Evolutionary conservation across 805 yeast genomes (phyloP).

Genomic region (Candida nemodendra): DNA sequence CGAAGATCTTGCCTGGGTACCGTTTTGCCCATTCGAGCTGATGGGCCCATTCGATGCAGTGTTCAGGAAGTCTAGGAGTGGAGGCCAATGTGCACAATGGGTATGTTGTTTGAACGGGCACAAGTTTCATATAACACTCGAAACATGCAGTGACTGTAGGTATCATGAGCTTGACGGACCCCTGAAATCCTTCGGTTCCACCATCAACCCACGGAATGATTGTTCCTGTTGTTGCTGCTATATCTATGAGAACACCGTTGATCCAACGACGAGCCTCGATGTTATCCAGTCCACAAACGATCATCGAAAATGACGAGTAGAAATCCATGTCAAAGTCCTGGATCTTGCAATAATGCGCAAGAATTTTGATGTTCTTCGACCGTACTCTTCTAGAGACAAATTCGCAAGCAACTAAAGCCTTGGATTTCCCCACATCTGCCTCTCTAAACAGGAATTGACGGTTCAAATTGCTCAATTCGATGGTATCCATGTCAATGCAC

Average conservation of each 20-base stretch:
- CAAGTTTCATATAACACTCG: slow-evolving; percentile 82
- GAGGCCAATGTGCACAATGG: slow-evolving; percentile 95
- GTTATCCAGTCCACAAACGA: slow-evolving; percentile 86
- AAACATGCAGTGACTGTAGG: slow-evolving; percentile 89
- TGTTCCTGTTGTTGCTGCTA: slow-evolving; percentile 52
- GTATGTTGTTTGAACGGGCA: slow-evolving; percentile 62
- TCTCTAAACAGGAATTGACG: slow-evolving; percentile 70
- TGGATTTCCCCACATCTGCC: slow-evolving; percentile 61
- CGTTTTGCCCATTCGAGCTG: slow-evolving; percentile 68
- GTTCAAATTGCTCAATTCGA: slow-evolving; percentile 72
- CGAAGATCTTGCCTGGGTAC: slow-evolving; percentile 49
- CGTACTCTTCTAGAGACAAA: slow-evolving; percentile 47
- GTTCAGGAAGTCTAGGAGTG: slow-evolving; percentile 92
- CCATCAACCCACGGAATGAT: slow-evolving; percentile 82
- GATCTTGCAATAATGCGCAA: slow-evolving; percentile 63
- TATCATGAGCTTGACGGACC: slow-evolving; percentile 82
- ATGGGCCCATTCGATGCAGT: slow-evolving; percentile 89
- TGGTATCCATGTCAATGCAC: slow-evolving; percentile 80
- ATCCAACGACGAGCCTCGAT: slow-evolving; percentile 92
- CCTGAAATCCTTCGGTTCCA: slow-evolving; percentile 93
- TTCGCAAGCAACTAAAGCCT: slow-evolving; percentile 63
- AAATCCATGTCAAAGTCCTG: slow-evolving; percentile 62
- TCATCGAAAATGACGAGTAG: slow-evolving; percentile 64
- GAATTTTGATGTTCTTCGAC: slow-evolving; percentile 32
- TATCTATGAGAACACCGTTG: slow-evolving; percentile 61